Conservation (phyloP, 169 alveolate species). For the Cryptosporidium parvum region DNA sequence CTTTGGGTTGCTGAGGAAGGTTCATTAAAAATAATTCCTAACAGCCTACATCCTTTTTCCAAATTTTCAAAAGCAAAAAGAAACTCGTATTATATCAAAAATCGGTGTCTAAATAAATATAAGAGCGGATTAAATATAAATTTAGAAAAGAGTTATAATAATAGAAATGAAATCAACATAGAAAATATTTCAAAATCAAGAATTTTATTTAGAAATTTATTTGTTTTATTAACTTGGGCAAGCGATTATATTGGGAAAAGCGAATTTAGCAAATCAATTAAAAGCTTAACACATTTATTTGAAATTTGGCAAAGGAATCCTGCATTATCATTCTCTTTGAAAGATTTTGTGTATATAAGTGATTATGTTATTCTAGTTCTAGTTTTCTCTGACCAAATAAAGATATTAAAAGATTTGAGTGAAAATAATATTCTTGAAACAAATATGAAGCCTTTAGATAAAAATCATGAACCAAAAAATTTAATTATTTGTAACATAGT, state of each 20-base stretch:
- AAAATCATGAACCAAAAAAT: background rate
- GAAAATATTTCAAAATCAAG: slow-evolving; percentile 27
- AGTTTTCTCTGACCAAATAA: slow-evolving; percentile 34
- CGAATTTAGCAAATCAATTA: slow-evolving; percentile 7
- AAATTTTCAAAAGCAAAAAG: slow-evolving; percentile 16
- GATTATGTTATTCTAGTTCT: background rate
- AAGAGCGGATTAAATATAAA: background rate
- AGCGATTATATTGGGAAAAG: background rate
- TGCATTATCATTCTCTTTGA: slow-evolving; percentile 10
- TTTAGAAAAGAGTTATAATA: background rate
- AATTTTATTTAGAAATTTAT: slow-evolving; percentile 10
- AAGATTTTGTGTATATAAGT: slow-evolving; percentile 21
- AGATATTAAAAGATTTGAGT: slow-evolving; percentile 4
- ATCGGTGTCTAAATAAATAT: background rate
- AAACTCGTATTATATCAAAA: slow-evolving; percentile 4
- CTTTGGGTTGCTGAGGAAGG: slow-evolving; percentile 57
- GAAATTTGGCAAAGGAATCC: slow-evolving; percentile 56
- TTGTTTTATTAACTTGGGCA: slow-evolving; percentile 42
- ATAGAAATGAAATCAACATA: background rate
- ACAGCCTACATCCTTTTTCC: slow-evolving; percentile 42
- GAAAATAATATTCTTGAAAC: background rate
- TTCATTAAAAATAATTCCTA: background rate
- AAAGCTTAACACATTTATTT: slow-evolving; percentile 16
- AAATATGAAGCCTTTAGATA: background rate
- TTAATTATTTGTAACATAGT: background rate